These are phyloP conservation scores for Phytophthora multivora DNA, from an alignment of 352 stramenopile genomes.

Conservation along the genomic window DNA sequence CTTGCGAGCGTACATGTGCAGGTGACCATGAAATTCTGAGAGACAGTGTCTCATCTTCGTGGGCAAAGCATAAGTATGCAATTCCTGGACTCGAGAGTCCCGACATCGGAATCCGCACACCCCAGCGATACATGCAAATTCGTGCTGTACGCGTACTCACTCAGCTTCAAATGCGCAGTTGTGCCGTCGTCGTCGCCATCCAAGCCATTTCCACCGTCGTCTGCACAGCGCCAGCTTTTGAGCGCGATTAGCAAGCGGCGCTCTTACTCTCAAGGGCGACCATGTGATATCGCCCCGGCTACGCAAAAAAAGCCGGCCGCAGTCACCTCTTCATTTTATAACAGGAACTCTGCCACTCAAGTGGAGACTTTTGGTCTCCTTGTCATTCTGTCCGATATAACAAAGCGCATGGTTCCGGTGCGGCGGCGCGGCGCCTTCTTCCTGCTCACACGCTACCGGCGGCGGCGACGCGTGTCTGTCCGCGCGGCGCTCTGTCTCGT, in stretches of 20 bases:
- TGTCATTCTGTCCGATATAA: neutral
- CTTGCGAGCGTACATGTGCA: neutral
- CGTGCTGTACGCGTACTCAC: neutral
- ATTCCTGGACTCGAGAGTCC: neutral
- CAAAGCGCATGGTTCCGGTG: constrained; percentile 32
- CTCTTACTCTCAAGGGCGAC: constrained; percentile 14
- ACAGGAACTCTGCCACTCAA: constrained; percentile 35
- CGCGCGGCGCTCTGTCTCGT: constrained; percentile 11
- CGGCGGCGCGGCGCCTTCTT: constrained; percentile 35
- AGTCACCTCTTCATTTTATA: constrained; percentile 18
- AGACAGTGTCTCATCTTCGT: neutral
- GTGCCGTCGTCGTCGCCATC: neutral
- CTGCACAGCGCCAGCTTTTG: neutral
- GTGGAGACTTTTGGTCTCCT: constrained; percentile 9
- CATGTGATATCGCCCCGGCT: constrained; percentile 15
- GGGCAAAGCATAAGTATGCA: neutral
- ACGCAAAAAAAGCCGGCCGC: constrained; percentile 22
- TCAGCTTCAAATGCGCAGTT: neutral
- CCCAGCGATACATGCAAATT: neutral
- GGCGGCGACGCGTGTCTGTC: neutral
- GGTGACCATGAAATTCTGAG: neutral
- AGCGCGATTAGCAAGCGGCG: neutral
- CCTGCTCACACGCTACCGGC: constrained; percentile 30
- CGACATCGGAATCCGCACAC: neutral
- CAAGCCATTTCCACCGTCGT: neutral